Base-by-base conservation (phyloP, 331 rosid species). In the Quercus lobata region DNA sequence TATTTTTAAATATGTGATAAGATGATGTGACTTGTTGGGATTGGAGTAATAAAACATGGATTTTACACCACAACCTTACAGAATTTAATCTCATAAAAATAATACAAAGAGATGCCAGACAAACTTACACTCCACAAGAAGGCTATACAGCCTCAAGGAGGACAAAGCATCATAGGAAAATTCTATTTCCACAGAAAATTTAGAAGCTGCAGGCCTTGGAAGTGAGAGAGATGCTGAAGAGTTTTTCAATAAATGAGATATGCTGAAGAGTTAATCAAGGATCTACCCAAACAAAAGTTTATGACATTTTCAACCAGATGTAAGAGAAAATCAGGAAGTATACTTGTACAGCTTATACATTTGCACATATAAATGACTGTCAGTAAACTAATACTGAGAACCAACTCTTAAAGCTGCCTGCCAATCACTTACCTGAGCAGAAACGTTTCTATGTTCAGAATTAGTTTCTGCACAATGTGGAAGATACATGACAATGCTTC, bases 401-500 rank as follows among this genome's bases (percentile, higher is more conserved):
- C 41, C 66, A 41, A 68, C 29, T 46, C 24, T 46, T 58, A 66
- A 79, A 65, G 54, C 56, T 65, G 57, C 56, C 44, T 60, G 71
- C 55, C 54, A 82, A 19, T 66, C 66, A 62, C 86, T 77, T 76
- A 95, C 99, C 90, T 91, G 94, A 46, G 96, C 99, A 12, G 99
- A 88, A 83, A 84, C 35, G 88, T 93, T 95, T 88, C 98, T 85
- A 83, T 91, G 96, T 87, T 95, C 99, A 79, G 98, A 85, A 84
- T 91, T 84, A 57, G 90, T 85, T 86, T 95, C 99, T 1, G 93
- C 94, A 89, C 97, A 95, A 69, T 97, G 96, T 63, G 99, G 99
- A 87, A 95, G 97, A 87, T 95, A 95, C 84, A 84, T 83, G 72
- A 93, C 88, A 95, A 88, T 62, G 99, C 92, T 79, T 85, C 98